phyloP scores from a whole-genome alignment of 2,329 filamentous ascomycete species.

The Aspergillus unguis region DNA sequence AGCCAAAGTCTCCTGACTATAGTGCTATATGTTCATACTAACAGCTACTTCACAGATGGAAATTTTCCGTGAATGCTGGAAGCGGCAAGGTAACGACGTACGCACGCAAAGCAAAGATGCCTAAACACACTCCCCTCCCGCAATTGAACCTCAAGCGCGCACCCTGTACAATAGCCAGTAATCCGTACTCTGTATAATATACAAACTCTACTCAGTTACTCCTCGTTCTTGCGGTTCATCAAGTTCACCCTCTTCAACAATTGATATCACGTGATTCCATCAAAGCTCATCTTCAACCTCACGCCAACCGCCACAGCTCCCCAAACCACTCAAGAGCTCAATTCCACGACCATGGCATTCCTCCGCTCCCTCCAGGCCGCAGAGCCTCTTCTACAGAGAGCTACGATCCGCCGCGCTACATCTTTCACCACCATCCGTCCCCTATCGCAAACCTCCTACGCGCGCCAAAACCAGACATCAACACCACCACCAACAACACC shows the following conservation, averaged over 20 bases:
- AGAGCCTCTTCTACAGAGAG: conserved; percentile 17
- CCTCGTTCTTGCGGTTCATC: not conserved
- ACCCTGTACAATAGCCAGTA: conserved; percentile 9
- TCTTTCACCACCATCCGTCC: conserved; percentile 5
- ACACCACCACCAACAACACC: conserved; percentile 1
- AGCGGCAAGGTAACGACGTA: conserved; percentile 78
- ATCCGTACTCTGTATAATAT: conserved; percentile 10
- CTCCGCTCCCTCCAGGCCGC: conserved; percentile 20
- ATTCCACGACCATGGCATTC: conserved; percentile 21
- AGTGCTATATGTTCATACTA: too few relatives aligned
- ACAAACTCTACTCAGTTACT: not conserved
- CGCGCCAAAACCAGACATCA: not conserved
- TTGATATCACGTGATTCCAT: conserved; percentile 26
- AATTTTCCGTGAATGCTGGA: conserved; percentile 86
- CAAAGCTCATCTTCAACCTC: conserved; percentile 12
- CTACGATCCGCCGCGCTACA: not conserved
- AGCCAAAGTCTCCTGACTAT: not conserved
- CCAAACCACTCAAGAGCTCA: not conserved
- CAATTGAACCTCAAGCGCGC: not conserved
- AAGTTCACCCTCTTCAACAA: too few relatives aligned
- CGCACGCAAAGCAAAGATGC: conserved; percentile 74
- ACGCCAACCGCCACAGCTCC: conserved; percentile 6
- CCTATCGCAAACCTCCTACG: conserved; percentile 6
- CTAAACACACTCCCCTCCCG: conserved; percentile 22
- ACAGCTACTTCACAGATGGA: conserved; percentile 65